These are phyloP conservation scores for Xylariales sp. DNA, from an alignment of 2,329 filamentous ascomycete species.

Conservation along the genomic window DNA sequence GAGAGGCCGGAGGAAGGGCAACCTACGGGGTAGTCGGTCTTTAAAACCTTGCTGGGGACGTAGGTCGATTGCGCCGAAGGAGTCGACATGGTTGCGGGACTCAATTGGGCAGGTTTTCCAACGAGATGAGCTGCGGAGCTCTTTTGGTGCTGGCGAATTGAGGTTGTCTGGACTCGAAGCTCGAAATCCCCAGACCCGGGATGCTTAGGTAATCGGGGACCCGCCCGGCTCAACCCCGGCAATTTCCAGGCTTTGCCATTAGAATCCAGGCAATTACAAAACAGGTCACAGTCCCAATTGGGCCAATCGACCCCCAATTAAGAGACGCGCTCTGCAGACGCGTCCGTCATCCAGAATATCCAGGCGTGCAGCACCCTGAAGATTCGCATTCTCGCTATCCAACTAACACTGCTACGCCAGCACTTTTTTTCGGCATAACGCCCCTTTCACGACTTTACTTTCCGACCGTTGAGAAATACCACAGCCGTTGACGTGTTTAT, in stretches of 20 bases:
- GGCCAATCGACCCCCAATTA: too few relatives aligned
- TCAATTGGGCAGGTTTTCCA: constrained; percentile 12
- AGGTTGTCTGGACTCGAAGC: constrained; percentile 17
- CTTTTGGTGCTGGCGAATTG: constrained; percentile 12
- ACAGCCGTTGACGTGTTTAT: too few relatives aligned
- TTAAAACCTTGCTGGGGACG: constrained; percentile 72
- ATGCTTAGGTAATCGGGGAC: constrained; percentile 26
- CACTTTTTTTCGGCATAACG: too few relatives aligned
- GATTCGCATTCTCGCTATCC: too few relatives aligned
- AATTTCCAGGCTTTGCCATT: background rate
- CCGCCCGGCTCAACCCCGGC: constrained; percentile 19
- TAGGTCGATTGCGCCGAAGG: constrained; percentile 37
- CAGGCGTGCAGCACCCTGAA: too few relatives aligned
- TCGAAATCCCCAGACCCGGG: constrained; percentile 20
- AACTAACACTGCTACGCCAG: too few relatives aligned
- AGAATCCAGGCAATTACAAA: too few relatives aligned
- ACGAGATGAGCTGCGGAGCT: constrained; percentile 9
- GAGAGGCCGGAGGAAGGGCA: constrained; percentile 15
- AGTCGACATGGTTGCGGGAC: constrained; percentile 33
- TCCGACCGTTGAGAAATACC: too few relatives aligned
- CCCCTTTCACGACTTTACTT: too few relatives aligned
- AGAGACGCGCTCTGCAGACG: too few relatives aligned
- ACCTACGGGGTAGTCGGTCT: constrained; percentile 84
- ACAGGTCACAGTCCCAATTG: too few relatives aligned
- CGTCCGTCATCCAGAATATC: too few relatives aligned